Evolutionary conservation across 805 yeast species (phyloP), one percentile per base, ranked within the genome.

Genomic region (Wickerhamiella lipophila): DNA sequence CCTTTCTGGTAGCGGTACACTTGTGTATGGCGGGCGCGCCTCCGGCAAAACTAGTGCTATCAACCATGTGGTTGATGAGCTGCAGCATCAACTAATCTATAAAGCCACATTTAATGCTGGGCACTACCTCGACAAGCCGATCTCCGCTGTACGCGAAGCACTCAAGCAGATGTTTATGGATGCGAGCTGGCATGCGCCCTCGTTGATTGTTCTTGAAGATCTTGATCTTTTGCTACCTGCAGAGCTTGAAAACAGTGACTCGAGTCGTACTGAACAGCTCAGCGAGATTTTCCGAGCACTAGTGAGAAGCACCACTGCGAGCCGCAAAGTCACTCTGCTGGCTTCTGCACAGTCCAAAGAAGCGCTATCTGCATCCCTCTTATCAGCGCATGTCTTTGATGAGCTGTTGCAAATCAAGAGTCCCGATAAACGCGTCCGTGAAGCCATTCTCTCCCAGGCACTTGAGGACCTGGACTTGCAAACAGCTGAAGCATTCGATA

Each of bases 161-260:
- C 60, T 70, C 53, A 59, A 59, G 55, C 66, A 65, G 50, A 70
- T 74, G 71, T 61, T 72, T 58, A 73, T 64, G 55, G 73, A 64
- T 50, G 77, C 76, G 49, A 74, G 76, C 49, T 86, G 95, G 94
- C 75, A 78, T 59, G 71, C 82, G 13, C 96, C 96, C 0, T 70
- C 88, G 1, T 65, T 86, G 2, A 59, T 89, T 2, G 65, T 88
- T 0, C 61, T 89, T 18, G 97, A 89, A 55, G 86, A 87, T 53
- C 61, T 86, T 13, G 95, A 88, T 55, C 72, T 75, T 51, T 58
- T 88, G 12, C 70, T 86, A 36, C 77, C 86, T 0, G 81, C 81
- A 1, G 88, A 81, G 54, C 66, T 68, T 22, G 72, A 76, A 57
- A 74, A 79, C 53, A 69, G 74, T 0, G 89, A 81, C 57, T 70